These are phyloP conservation scores for Lenwebbia sp. DNA, from an alignment of 345 rosid species.

Conservation along the genomic window DNA sequence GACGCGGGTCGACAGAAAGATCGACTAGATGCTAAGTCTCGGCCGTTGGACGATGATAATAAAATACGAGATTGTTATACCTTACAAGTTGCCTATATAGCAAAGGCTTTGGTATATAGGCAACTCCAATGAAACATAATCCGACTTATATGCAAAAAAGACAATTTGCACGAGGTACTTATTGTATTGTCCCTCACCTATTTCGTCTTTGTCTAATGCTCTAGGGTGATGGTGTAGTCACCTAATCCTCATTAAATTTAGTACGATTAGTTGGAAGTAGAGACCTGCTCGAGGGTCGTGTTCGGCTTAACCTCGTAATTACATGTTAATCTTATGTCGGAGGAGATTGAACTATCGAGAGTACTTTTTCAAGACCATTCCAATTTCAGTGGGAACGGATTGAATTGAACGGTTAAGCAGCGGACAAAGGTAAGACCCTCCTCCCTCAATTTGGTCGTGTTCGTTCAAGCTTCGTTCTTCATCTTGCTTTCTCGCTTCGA, in stretches of 20 bases:
- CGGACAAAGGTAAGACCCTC: not conserved
- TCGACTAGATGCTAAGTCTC: not conserved
- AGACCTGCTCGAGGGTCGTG: not conserved
- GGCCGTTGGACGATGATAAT: not conserved
- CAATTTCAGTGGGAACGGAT: not conserved
- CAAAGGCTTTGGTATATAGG: not conserved
- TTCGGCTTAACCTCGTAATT: not conserved
- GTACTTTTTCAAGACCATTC: not conserved
- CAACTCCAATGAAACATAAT: not conserved
- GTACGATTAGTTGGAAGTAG: not conserved
- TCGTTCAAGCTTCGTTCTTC: not conserved
- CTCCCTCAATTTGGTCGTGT: not conserved
- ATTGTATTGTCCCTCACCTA: not conserved
- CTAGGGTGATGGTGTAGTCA: not conserved
- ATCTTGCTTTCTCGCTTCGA: not conserved
- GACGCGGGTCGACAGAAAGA: not conserved
- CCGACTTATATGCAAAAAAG: not conserved
- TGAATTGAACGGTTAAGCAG: not conserved
- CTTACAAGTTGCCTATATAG: not conserved
- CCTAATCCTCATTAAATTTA: not conserved
- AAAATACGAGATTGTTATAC: not conserved
- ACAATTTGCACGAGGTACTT: not conserved
- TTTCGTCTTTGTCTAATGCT: not conserved
- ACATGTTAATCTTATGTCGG: not conserved
- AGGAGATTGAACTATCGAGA: not conserved